Conservation (phyloP, 768 basidiomycete genomes). For the Kockovaella imperatae region DNA sequence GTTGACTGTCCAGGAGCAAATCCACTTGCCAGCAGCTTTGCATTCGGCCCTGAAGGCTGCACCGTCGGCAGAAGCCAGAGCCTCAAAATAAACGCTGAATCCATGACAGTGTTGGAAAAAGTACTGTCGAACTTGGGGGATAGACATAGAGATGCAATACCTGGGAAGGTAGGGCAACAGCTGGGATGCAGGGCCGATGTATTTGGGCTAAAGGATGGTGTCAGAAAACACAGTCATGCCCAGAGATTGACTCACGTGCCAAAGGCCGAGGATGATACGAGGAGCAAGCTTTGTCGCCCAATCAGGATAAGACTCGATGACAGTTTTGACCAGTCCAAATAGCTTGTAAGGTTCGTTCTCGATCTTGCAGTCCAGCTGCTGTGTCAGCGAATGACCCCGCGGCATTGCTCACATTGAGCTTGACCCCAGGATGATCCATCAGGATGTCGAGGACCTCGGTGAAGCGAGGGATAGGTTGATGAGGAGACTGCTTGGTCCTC, state of each 20-base stretch:
- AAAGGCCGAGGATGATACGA: slow-evolving; percentile 40
- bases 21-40: slow-evolving; percentile 62
- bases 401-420: slow-evolving; percentile 47
- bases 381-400: slow-evolving; percentile 51
- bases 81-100: slow-evolving; percentile 73
- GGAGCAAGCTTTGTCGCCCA: slow-evolving; percentile 39
- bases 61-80: slow-evolving; percentile 66
- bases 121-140: slow-evolving; percentile 65
- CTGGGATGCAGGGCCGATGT: slow-evolving; percentile 65
- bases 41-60: slow-evolving; percentile 65
- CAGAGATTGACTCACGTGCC: slow-evolving; percentile 38
- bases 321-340: slow-evolving; percentile 61
- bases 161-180: slow-evolving; percentile 74
- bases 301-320: slow-evolving; percentile 50
- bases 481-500: slow-evolving; percentile 68
- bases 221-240: neutral
- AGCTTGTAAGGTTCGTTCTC: slow-evolving; percentile 81
- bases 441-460: slow-evolving; percentile 69
- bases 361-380: slow-evolving; percentile 85
- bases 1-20: slow-evolving; percentile 98
- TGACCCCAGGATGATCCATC: slow-evolving; percentile 53
- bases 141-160: slow-evolving; percentile 72
- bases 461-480: slow-evolving; percentile 84
- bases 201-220: slow-evolving; percentile 69
- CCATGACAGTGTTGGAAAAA: slow-evolving; percentile 83